phyloP scores from a whole-genome alignment of 306 rosid genomes.

The Cucurbita maxima region DNA sequence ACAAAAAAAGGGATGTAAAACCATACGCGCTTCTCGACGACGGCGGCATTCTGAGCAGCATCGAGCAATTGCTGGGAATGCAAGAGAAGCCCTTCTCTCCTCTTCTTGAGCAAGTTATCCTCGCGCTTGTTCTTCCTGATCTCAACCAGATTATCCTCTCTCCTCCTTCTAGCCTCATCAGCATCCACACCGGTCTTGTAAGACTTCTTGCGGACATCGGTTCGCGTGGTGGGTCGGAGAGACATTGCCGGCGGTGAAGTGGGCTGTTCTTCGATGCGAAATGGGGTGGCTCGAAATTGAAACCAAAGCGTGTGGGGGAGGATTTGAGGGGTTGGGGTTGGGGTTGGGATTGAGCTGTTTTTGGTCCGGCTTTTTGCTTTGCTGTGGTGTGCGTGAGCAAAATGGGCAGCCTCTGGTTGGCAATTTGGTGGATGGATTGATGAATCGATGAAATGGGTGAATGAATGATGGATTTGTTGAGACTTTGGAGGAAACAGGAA shows the following conservation, averaged over 20 bases:
- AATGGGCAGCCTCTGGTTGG: not conserved
- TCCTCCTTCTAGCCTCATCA: constrained; percentile 44
- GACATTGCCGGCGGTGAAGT: constrained; percentile 25
- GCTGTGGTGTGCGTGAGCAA: not conserved
- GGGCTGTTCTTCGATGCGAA: not conserved
- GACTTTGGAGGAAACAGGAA: not conserved
- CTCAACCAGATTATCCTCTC: constrained; percentile 47
- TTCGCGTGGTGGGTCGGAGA: constrained; percentile 38
- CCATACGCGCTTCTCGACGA: constrained; percentile 28
- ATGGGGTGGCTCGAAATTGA: not conserved
- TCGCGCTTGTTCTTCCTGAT: constrained; percentile 62
- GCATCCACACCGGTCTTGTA: constrained; percentile 57
- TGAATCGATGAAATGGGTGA: not conserved
- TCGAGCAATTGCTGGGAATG: constrained; percentile 31
- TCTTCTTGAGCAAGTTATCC: constrained; percentile 42
- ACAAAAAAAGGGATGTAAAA: not conserved
- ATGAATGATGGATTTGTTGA: not conserved
- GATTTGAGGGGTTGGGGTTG: not conserved
- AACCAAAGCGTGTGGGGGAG: not conserved
- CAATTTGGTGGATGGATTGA: not conserved
- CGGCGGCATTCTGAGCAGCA: constrained; percentile 18
- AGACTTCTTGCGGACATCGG: constrained; percentile 42
- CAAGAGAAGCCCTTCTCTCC: constrained; percentile 37
- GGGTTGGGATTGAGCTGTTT: not conserved
- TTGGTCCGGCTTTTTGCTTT: not conserved